phyloP scores from a whole-genome alignment of 495 filamentous ascomycete genomes.

The Jackrogersella multiformis region DNA sequence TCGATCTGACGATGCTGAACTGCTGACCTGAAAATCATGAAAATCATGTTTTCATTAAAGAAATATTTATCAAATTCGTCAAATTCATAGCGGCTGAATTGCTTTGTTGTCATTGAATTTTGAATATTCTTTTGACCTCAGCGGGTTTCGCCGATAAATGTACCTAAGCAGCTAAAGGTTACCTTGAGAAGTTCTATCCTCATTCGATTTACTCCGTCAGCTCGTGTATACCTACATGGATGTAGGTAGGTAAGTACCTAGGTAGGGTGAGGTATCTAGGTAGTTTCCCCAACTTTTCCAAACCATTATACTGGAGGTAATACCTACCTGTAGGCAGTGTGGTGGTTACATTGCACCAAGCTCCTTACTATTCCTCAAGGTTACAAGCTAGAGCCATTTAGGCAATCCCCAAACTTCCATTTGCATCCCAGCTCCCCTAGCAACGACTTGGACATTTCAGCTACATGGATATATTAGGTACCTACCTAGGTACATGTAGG shows the following conservation, averaged over 20 bases:
- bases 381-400: neutral
- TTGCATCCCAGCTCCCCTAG: conserved; percentile 13
- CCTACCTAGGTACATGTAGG: too few relatives aligned
- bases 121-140: neutral
- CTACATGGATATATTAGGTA: too few relatives aligned
- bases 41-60: neutral
- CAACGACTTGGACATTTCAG: conserved; percentile 15
- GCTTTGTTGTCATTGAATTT: neutral
- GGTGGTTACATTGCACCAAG: too few relatives aligned
- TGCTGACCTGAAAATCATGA: conserved; percentile 12
- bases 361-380: conserved; percentile 9
- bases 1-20: conserved; percentile 33
- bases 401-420: neutral
- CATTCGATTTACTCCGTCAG: too few relatives aligned
- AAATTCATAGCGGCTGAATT: conserved; percentile 7
- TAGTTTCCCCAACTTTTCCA: conserved; percentile 13
- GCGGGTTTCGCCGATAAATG: too few relatives aligned
- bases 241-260: too few relatives aligned
- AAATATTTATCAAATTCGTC: neutral
- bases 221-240: too few relatives aligned
- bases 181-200: too few relatives aligned
- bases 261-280: too few relatives aligned
- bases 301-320: too few relatives aligned
- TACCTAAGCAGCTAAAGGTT: neutral
- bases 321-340: too few relatives aligned